phyloP scores from a whole-genome alignment of 768 basidiomycete species.

The Russula compacta region DNA sequence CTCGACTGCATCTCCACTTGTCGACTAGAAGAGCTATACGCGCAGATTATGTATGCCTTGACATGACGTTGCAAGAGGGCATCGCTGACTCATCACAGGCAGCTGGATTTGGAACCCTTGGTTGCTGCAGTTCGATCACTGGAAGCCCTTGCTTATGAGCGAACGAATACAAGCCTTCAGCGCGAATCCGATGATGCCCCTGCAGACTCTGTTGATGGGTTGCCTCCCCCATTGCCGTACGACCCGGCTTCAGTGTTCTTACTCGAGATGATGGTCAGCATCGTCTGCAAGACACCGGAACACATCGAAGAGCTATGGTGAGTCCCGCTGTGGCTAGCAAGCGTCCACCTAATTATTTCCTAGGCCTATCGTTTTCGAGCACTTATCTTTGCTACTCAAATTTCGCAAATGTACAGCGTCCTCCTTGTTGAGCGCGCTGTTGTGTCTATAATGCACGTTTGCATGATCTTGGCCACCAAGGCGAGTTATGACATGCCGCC shows the following conservation, averaged over 20 bases:
- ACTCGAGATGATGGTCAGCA: slow-evolving; percentile 89
- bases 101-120: slow-evolving; percentile 70
- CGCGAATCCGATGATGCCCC: slow-evolving; percentile 55
- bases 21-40: slow-evolving; percentile 88
- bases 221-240: slow-evolving; percentile 60
- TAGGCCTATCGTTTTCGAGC: slow-evolving; percentile 94
- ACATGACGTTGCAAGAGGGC: background rate
- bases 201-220: slow-evolving; percentile 32
- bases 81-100: slow-evolving; percentile 34
- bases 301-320: slow-evolving; percentile 87
- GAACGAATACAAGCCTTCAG: slow-evolving; percentile 72
- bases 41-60: slow-evolving; percentile 70
- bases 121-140: slow-evolving; percentile 79
- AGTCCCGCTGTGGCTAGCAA: slow-evolving; percentile 21
- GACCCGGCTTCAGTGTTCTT: slow-evolving; percentile 95
- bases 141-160: slow-evolving; percentile 82
- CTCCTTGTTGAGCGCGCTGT: slow-evolving; percentile 92
- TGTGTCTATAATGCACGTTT: slow-evolving; percentile 79
- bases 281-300: slow-evolving; percentile 65
- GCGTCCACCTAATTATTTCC: background rate
- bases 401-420: slow-evolving; percentile 73
- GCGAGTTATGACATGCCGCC: slow-evolving; percentile 33
- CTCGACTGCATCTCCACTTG: slow-evolving; percentile 95
- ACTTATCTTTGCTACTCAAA: slow-evolving; percentile 72
- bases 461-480: slow-evolving; percentile 69